Conservation (phyloP, 106 monocot species). For the Amphibolis antarctica region DNA sequence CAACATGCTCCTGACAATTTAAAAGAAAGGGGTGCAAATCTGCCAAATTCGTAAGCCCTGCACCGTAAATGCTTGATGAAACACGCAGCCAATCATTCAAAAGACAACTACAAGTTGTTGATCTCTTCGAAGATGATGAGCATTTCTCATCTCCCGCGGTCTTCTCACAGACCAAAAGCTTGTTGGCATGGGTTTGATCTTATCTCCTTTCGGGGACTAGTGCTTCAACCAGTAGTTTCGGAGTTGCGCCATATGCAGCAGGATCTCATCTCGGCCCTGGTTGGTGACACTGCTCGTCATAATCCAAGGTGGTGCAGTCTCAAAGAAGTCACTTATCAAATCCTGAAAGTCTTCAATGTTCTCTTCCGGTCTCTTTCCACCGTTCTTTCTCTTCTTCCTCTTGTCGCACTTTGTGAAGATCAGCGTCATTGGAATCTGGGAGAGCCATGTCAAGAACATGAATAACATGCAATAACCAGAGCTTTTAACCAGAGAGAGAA, state of each 20-base stretch:
- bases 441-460: background rate
- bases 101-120: too few species aligned
- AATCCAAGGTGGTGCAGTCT: conserved; percentile 81
- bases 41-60: too few species aligned
- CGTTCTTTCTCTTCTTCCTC: conserved; percentile 87
- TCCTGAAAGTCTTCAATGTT: conserved; percentile 68
- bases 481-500: too few species aligned
- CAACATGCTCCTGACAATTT: too few species aligned
- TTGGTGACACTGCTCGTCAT: conserved; percentile 91
- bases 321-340: conserved; percentile 58
- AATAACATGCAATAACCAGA: background rate
- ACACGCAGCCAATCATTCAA: too few species aligned
- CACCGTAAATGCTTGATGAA: too few species aligned
- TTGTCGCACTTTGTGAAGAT: conserved; percentile 98
- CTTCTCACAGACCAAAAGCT: too few species aligned
- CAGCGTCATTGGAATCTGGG: conserved; percentile 83
- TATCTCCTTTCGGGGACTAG: conserved; percentile 9
- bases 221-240: conserved; percentile 94
- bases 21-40: too few species aligned
- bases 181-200: too few species aligned
- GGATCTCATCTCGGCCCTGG: conserved; percentile 83
- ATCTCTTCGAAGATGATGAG: too few species aligned
- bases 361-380: conserved; percentile 74
- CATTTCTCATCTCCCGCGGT: too few species aligned
- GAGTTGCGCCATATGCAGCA: conserved; percentile 87